Base-by-base conservation (phyloP, 2,329 filamentous ascomycete species). In the Diplocarpon mali region DNA sequence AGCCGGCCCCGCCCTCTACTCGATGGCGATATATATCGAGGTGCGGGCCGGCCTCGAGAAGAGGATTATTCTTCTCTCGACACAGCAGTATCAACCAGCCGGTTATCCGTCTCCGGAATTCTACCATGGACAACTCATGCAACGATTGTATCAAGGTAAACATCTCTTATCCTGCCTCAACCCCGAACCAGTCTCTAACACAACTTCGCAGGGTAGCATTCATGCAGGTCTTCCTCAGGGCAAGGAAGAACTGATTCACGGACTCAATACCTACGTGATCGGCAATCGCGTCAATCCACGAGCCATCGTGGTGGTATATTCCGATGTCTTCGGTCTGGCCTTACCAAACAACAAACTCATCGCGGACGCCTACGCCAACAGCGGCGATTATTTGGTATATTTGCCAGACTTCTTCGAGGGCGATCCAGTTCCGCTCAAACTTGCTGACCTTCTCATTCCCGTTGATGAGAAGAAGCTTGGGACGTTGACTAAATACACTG, bases 181-280 rank as follows among this genome's bases (percentile, higher is more conserved):
- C 15, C 16, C 7, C 10, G 2, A 27, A 16, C 14, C 41, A n/a
- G 20, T 35, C 58, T 60, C 48, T 24, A 24, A 66, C 59, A 54
- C 55, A n/a, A 38, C 44, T 38, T n/a, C 59, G 37, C 47, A 62
- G 43, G 66, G 66, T 45, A 65, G 64, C 49, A 61, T 62, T 45
- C 66, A 67, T 58, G 47, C 61, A 44, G 66, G 64, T 39, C 53
- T 56, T 28, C 57, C 65, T 15, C 51, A 52, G 13, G 66, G 66
- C 49, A 64, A 57, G 37, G 64, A 65, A 49, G 57, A 62, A 44
- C 59, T 53, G 5, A 52, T 69, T 27, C 63, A 62, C 42, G 59
- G 61, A 28, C 57, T 61, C 8, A 59, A 65, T 31, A 62, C 64
- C 46, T 68, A 69, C 46, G 59, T 68, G 5, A 51, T 61, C 32